These are phyloP conservation scores for Forsythia suspensa DNA, from an alignment of 257 asterid genomes.

Conservation along the genomic window DNA sequence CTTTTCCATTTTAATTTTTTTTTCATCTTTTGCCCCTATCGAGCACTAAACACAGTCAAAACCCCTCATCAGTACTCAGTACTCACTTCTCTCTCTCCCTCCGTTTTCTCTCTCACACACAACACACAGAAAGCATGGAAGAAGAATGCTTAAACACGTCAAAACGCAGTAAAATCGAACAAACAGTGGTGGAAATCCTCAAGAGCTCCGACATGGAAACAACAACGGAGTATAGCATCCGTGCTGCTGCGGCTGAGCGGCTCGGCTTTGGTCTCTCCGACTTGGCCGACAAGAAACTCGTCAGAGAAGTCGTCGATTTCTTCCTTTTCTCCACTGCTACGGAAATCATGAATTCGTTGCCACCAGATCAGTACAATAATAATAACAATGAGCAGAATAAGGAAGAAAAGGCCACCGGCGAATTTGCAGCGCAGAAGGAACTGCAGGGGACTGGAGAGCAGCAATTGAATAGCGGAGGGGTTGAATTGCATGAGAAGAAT, in stretches of 20 bases:
- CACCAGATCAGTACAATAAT: neutral
- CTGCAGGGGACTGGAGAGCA: slow-evolving; percentile 15
- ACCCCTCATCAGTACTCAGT: neutral
- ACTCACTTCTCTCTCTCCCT: neutral
- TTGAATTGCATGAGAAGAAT: slow-evolving; percentile 20
- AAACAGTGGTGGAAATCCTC: slow-evolving; percentile 43
- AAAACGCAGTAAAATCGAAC: slow-evolving; percentile 49
- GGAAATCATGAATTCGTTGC: slow-evolving; percentile 10
- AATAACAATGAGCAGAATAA: neutral
- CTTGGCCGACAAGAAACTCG: slow-evolving; percentile 36
- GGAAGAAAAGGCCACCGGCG: neutral
- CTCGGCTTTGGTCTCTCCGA: slow-evolving; percentile 47
- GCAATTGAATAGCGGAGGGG: slow-evolving; percentile 6
- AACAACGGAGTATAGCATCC: slow-evolving; percentile 55
- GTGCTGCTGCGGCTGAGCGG: slow-evolving; percentile 44
- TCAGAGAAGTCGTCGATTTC: slow-evolving; percentile 48
- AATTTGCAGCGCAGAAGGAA: neutral
- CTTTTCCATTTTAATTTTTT: neutral
- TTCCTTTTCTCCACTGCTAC: slow-evolving; percentile 50
- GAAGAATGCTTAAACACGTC: slow-evolving; percentile 24
- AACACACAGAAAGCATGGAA: slow-evolving; percentile 19
- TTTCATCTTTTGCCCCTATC: too few species aligned
- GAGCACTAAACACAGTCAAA: neutral
- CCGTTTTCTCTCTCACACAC: neutral
- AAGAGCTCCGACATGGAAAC: slow-evolving; percentile 53